phyloP scores from a whole-genome alignment of 139 green algal species.

The Monoraphidium neglectum region DNA sequence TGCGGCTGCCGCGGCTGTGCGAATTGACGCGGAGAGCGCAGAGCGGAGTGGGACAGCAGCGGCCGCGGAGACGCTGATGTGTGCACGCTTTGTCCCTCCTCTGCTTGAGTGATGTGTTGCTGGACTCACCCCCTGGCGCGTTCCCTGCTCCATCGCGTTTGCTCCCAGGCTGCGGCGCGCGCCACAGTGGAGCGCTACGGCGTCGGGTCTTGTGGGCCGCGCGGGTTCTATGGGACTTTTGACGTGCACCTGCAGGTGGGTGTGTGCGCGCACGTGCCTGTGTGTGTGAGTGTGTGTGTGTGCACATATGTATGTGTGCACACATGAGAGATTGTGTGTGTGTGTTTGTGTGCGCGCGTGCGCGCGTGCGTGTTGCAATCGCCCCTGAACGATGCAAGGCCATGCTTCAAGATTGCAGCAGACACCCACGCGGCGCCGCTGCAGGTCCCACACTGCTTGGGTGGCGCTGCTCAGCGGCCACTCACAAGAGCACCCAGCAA shows the following conservation, averaged over 20 bases:
- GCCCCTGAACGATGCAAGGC: too few species aligned
- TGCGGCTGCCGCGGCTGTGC: not conserved
- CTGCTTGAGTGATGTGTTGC: not conserved
- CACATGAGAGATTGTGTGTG: too few species aligned
- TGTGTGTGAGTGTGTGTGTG: too few species aligned
- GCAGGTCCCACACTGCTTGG: too few species aligned
- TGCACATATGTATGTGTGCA: too few species aligned
- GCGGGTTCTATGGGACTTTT: conserved; percentile 99
- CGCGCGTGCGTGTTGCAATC: too few species aligned
- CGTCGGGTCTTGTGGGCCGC: conserved; percentile 93
- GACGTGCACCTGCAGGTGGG: conserved; percentile 94
- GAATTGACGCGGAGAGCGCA: conserved; percentile 3
- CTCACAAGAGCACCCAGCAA: too few species aligned
- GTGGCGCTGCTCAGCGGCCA: too few species aligned
- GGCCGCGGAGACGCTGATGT: not conserved
- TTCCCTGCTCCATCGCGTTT: conserved; percentile 4
- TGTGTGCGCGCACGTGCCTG: conserved; percentile 1
- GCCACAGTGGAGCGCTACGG: conserved; percentile 91
- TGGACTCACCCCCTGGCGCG: not conserved
- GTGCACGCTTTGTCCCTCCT: not conserved
- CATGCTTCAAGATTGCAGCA: too few species aligned
- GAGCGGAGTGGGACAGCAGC: not conserved
- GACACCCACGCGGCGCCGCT: too few species aligned
- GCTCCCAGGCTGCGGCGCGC: conserved; percentile 8
- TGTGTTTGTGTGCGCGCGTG: too few species aligned